Conservation (phyloP, 768 basidiomycete species). For the Ramaria rubella region DNA sequence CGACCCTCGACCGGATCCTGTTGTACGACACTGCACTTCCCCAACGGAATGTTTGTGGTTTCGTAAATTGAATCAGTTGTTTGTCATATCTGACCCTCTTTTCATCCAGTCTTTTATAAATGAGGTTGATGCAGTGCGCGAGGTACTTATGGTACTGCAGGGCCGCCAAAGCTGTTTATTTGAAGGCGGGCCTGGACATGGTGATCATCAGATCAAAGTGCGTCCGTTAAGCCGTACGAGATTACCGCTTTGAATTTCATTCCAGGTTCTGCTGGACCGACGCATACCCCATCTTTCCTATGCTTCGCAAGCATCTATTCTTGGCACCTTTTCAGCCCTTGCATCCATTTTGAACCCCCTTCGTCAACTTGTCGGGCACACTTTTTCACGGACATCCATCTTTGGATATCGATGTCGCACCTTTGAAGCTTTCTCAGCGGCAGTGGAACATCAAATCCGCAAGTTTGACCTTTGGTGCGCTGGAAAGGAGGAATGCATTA, state of each 20-base stretch:
- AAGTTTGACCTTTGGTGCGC: constrained; percentile 68
- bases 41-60: not conserved
- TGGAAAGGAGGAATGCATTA: constrained; percentile 56
- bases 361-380: constrained; percentile 43
- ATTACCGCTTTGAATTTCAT: not conserved
- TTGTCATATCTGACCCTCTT: not conserved
- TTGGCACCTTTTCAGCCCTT: constrained; percentile 48
- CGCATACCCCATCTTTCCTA: constrained; percentile 62
- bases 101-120: constrained; percentile 53
- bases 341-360: constrained; percentile 60
- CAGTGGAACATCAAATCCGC: constrained; percentile 53
- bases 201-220: not conserved
- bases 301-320: constrained; percentile 57
- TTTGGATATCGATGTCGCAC: constrained; percentile 27
- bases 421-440: constrained; percentile 79
- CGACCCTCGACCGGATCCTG: not conserved
- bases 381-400: constrained; percentile 31
- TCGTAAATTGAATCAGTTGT: not conserved
- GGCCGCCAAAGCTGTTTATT: constrained; percentile 35
- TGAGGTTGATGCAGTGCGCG: constrained; percentile 72
- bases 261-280: constrained; percentile 26
- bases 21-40: not conserved
- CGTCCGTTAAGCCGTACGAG: not conserved
- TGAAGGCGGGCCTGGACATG: not conserved
- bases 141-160: constrained; percentile 70